Percentiles rank a stretch among this genome's conserved stretches.
These are phyloP conservation scores for Xylaria intraflava DNA, from an alignment of 495 filamentous ascomycete species.

Conservation along the genomic window DNA sequence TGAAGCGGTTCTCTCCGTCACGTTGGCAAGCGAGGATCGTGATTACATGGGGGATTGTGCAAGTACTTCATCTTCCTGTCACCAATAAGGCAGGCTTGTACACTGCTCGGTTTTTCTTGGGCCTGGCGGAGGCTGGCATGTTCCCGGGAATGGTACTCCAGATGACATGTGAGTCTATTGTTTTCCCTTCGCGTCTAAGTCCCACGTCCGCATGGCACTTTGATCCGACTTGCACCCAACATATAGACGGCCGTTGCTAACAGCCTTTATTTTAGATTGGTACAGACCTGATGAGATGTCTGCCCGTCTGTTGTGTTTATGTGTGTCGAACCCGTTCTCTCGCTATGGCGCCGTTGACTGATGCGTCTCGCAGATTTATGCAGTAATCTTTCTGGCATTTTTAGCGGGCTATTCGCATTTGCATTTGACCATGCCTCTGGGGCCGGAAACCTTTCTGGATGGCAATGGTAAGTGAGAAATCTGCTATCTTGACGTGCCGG, in stretches of 20 bases:
- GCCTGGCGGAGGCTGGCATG: constrained; percentile 29
- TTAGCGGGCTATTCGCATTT: constrained; percentile 38
- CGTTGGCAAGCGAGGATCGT: constrained; percentile 36
- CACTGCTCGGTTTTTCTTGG: constrained; percentile 32
- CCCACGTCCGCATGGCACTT: too few species aligned
- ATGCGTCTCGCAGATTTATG: constrained; percentile 17
- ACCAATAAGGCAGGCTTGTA: constrained; percentile 30
- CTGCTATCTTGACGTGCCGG: background rate
- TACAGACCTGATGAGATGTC: constrained; percentile 40
- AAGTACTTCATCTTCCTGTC: constrained; percentile 32
- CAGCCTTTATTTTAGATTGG: too few species aligned
- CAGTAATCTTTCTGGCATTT: constrained; percentile 29
- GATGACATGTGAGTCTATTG: too few species aligned
- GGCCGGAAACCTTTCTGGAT: constrained; percentile 33
- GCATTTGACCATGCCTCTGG: constrained; percentile 30
- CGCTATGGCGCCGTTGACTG: background rate
- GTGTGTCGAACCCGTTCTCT: constrained; percentile 7
- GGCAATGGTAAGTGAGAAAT: constrained; percentile 30
- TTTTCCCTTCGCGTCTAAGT: too few species aligned
- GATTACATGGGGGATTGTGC: constrained; percentile 33
- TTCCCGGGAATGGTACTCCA: constrained; percentile 37
- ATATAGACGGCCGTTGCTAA: too few species aligned
- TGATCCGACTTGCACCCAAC: too few species aligned
- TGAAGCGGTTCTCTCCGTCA: constrained; percentile 34
- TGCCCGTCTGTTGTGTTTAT: constrained; percentile 32